A percentile compares a stretch with the other conserved stretches of the same genome.
These are phyloP conservation scores for Tilletia horrida DNA, from an alignment of 1,284 basidiomycete genomes.

Conservation along the genomic window DNA sequence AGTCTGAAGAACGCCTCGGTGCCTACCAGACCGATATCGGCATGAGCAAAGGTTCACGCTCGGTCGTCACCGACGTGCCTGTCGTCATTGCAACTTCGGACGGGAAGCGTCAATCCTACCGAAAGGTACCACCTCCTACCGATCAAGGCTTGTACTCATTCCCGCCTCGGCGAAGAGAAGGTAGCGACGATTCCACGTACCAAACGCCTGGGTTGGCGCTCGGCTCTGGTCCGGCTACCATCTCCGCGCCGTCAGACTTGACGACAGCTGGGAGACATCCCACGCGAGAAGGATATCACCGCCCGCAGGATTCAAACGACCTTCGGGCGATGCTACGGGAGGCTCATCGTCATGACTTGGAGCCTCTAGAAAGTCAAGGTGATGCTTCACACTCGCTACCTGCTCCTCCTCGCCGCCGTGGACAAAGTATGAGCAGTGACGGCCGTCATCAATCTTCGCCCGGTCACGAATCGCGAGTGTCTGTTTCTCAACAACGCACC, in stretches of 20 bases:
- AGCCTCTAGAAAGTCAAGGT: neutral
- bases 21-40: neutral
- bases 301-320: slow-evolving; percentile 3
- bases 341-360: neutral
- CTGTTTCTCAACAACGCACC: neutral
- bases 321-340: slow-evolving; percentile 10
- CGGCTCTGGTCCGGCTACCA: neutral
- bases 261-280: slow-evolving; percentile 2
- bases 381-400: neutral
- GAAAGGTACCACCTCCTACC: too few species aligned
- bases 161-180: neutral
- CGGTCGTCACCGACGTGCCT: slow-evolving; percentile 6
- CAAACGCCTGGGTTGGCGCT: slow-evolving; percentile 1
- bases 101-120: neutral
- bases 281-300: neutral
- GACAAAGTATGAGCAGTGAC: neutral
- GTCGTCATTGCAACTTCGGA: slow-evolving; percentile 12
- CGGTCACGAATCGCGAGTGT: neutral
- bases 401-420: slow-evolving; percentile 3
- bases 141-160: too few species aligned
- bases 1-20: neutral
- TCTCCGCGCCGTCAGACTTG: neutral
- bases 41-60: neutral
- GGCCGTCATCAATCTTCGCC: neutral
- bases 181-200: neutral